A percentile compares a stretch with the other conserved stretches of the same genome.
Evolutionary conservation across 192 early-diverging fungal species (phyloP).

Genomic region (Phlyctochytrium arcticum): DNA sequence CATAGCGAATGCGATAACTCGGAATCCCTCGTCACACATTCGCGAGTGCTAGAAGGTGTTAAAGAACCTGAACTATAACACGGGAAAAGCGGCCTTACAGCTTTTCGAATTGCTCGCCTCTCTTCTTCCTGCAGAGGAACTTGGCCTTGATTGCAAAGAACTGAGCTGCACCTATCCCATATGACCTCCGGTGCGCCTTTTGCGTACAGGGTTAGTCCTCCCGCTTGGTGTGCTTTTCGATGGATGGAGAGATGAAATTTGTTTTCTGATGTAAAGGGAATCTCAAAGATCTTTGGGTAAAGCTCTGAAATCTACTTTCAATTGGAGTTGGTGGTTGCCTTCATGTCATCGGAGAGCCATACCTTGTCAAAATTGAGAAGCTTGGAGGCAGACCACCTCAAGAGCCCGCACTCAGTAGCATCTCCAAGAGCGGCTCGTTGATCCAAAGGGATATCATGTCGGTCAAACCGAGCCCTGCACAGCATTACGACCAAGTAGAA

Average conservation of each 20-base stretch:
- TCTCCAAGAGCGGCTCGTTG: slow-evolving; percentile 59
- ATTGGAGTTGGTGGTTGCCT: neutral
- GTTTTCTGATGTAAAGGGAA: slow-evolving; percentile 90
- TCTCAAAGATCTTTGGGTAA: slow-evolving; percentile 69
- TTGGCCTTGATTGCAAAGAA: no score
- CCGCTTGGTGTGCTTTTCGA: slow-evolving; percentile 61
- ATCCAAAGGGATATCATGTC: slow-evolving; percentile 10
- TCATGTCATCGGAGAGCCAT: neutral
- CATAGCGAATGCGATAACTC: slow-evolving; percentile 88
- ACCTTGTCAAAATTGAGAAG: slow-evolving; percentile 69
- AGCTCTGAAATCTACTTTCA: slow-evolving; percentile 3
- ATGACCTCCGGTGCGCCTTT: slow-evolving; percentile 90
- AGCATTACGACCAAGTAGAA: neutral
- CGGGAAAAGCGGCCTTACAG: no score
- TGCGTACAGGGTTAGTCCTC: slow-evolving; percentile 73
- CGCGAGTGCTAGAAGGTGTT: no score
- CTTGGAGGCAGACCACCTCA: slow-evolving; percentile 65
- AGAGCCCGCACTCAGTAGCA: slow-evolving; percentile 79
- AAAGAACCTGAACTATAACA: no score
- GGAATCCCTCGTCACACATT: slow-evolving; percentile 73
- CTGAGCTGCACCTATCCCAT: slow-evolving; percentile 71
- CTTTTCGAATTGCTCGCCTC: no score
- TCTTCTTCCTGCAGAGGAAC: no score
- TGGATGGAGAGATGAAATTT: slow-evolving; percentile 91
- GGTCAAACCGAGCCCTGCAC: slow-evolving; percentile 32